Conservation (phyloP, 352 stramenopile genomes). For the Pythium brachiatum region DNA sequence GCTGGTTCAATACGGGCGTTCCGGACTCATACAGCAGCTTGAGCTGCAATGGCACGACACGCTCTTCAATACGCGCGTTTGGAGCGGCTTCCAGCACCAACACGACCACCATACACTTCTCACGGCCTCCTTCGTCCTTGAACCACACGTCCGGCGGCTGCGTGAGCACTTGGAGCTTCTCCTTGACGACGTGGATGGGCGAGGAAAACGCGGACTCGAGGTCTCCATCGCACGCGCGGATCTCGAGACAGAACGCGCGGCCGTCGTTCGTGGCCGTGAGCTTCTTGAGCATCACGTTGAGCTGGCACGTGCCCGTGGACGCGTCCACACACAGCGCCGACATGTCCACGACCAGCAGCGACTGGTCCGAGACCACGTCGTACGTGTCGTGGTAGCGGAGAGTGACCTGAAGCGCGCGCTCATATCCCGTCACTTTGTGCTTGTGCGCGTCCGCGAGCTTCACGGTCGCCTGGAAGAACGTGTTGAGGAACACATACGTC, state of each 20-base stretch:
- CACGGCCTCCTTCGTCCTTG: slow-evolving; percentile 95
- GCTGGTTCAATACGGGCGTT: slow-evolving; percentile 85
- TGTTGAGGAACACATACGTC: slow-evolving; percentile 61
- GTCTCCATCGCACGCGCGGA: slow-evolving; percentile 43
- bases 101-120: slow-evolving; percentile 93
- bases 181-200: slow-evolving; percentile 65
- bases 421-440: slow-evolving; percentile 45
- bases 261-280: slow-evolving; percentile 58
- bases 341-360: slow-evolving; percentile 32
- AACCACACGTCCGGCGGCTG: slow-evolving; percentile 93
- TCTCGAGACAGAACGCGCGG: slow-evolving; percentile 68
- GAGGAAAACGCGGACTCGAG: slow-evolving; percentile 66
- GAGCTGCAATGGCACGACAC: slow-evolving; percentile 71
- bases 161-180: slow-evolving; percentile 73
- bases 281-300: slow-evolving; percentile 46
- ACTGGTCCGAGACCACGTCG: slow-evolving; percentile 65
- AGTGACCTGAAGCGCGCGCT: slow-evolving; percentile 47
- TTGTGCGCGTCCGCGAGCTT: slow-evolving; percentile 67
- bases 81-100: slow-evolving; percentile 77
- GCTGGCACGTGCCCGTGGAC: slow-evolving; percentile 37
- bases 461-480: slow-evolving; percentile 51
- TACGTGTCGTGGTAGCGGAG: slow-evolving; percentile 77
- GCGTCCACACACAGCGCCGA: slow-evolving; percentile 32
- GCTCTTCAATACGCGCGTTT: slow-evolving; percentile 64
- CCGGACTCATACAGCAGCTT: slow-evolving; percentile 84